These are phyloP conservation scores for Penicillium subrubescens DNA, from an alignment of 495 filamentous ascomycete species.

Conservation along the genomic window DNA sequence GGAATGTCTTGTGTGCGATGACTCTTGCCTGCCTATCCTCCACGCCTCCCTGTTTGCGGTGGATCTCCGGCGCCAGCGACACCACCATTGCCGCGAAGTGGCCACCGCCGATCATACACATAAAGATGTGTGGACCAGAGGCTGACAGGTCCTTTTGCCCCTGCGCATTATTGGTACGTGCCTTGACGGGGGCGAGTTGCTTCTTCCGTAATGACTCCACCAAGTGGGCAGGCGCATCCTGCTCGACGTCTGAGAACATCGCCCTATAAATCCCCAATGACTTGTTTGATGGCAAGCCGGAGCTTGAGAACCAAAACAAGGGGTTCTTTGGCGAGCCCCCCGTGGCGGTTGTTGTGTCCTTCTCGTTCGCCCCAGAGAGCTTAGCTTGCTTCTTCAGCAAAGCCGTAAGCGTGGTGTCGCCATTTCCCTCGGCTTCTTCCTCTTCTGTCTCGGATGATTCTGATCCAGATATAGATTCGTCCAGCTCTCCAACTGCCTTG, in stretches of 20 bases:
- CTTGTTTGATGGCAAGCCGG: conserved; percentile 71
- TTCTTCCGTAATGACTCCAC: conserved; percentile 70
- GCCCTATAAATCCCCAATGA: conserved; percentile 84
- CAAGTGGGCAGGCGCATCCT: conserved; percentile 60
- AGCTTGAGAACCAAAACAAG: conserved; percentile 81
- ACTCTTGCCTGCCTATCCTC: conserved; percentile 81
- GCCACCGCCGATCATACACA: conserved; percentile 98
- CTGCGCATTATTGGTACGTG: conserved; percentile 42
- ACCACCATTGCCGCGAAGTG: conserved; percentile 98
- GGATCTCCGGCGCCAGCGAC: conserved; percentile 76
- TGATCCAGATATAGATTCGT: conserved; percentile 90
- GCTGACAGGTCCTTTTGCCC: conserved; percentile 54
- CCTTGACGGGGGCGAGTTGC: conserved; percentile 67
- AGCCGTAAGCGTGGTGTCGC: conserved; percentile 67
- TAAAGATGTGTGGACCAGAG: conserved; percentile 80
- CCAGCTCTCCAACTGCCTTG: conserved; percentile 75
- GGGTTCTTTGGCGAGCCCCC: conserved; percentile 68
- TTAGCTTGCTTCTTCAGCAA: conserved; percentile 83
- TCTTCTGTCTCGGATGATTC: conserved; percentile 60
- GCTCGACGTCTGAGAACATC: conserved; percentile 74
- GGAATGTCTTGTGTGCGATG: conserved; percentile 94
- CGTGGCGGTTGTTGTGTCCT: conserved; percentile 51
- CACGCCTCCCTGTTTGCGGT: conserved; percentile 67
- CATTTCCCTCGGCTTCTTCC: conserved; percentile 52
- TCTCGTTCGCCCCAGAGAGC: conserved; percentile 56